Percentiles rank a stretch among this genome's conserved stretches.
Conservation (phyloP, 2,329 filamentous ascomycete species). For the Triangularia verruculosa region DNA sequence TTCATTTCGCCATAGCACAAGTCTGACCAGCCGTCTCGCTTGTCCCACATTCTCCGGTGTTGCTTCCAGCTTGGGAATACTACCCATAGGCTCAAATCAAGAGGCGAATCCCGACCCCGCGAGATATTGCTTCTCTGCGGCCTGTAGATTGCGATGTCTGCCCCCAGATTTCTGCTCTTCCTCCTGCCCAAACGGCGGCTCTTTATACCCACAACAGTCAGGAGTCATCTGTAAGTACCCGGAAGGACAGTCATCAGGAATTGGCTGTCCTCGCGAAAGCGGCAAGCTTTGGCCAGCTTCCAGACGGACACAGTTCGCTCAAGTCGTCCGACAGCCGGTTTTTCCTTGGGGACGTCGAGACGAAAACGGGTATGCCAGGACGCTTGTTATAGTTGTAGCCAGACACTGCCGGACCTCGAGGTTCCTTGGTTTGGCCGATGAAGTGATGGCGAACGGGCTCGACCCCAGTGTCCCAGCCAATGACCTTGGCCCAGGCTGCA, state of each 20-base stretch:
- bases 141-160: conserved; percentile 20
- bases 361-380: neutral
- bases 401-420: conserved; percentile 12
- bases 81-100: conserved; percentile 24
- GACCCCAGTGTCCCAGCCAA: conserved; percentile 7
- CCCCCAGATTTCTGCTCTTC: conserved; percentile 7
- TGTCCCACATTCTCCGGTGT: conserved; percentile 21
- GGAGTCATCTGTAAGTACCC: conserved; percentile 3
- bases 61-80: conserved; percentile 13
- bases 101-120: conserved; percentile 21
- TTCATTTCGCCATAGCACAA: conserved; percentile 5
- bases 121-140: conserved; percentile 23
- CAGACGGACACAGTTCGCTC: neutral
- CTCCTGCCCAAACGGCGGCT: conserved; percentile 6
- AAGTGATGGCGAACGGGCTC: conserved; percentile 2
- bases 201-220: neutral
- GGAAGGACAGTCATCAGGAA: neutral
- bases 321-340: conserved; percentile 6
- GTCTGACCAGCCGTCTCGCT: conserved; percentile 22
- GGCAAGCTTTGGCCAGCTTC: conserved; percentile 1
- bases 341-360: neutral
- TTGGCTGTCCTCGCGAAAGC: neutral
- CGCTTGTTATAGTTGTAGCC: conserved; percentile 4
- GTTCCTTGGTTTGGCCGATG: conserved; percentile 9
- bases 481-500: neutral